Evolutionary conservation across 2,329 filamentous ascomycete genomes (phyloP).

Genomic region (Ophidiomyces ophidiicola): DNA sequence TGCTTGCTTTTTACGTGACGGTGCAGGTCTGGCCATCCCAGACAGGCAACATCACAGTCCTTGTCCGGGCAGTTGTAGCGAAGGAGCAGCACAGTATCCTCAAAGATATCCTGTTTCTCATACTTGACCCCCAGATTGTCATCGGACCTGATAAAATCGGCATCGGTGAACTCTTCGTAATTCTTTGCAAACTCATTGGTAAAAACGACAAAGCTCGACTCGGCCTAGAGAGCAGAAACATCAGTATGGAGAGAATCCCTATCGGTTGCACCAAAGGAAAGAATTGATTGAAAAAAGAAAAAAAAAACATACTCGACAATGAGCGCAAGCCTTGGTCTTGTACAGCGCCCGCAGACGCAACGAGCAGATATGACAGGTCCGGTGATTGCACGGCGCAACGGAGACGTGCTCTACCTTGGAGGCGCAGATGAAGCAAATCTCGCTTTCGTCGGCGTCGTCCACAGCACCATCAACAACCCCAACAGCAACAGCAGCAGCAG

Average conservation of each 20-base stretch:
- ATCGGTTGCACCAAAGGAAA: no score
- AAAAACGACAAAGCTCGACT: conserved; percentile 65
- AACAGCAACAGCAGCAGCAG: neutral
- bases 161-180: conserved; percentile 67
- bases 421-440: conserved; percentile 96
- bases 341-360: conserved; percentile 84
- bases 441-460: conserved; percentile 53
- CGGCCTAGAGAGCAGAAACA: conserved; percentile 23
- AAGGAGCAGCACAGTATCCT: conserved; percentile 76
- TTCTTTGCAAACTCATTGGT: conserved; percentile 71
- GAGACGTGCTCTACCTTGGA: conserved; percentile 78
- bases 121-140: conserved; percentile 85
- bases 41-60: conserved; percentile 71
- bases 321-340: conserved; percentile 92
- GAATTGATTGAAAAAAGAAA: neutral
- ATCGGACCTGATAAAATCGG: conserved; percentile 66
- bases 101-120: conserved; percentile 75
- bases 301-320: conserved; percentile 60
- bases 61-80: conserved; percentile 89
- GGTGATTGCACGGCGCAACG: conserved; percentile 87
- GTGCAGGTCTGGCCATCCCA: conserved; percentile 67
- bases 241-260: no score
- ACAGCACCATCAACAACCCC: conserved; percentile 22
- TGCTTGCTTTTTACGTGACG: conserved; percentile 72
- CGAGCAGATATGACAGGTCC: conserved; percentile 92